Evolutionary conservation across 306 rosid species (phyloP).

Genomic region (Malus asiatica): DNA sequence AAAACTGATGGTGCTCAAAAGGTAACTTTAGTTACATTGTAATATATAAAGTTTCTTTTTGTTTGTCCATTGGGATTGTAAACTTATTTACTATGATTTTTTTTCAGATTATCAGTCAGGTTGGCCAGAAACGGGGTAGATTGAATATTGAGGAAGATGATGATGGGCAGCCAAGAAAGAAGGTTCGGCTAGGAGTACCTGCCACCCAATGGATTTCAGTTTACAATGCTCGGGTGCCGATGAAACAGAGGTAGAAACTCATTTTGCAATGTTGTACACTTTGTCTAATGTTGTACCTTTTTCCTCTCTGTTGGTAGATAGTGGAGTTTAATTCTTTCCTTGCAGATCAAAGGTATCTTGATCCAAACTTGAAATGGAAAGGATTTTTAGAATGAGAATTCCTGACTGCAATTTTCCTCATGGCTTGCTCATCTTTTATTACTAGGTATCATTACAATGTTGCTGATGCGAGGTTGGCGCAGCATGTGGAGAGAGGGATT

Average conservation of each 20-base stretch:
- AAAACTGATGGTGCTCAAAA: slow-evolving; percentile 91
- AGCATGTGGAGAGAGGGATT: slow-evolving; percentile 89
- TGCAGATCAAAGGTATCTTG: not conserved
- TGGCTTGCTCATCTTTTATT: slow-evolving; percentile 12
- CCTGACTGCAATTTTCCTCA: not conserved
- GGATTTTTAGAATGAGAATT: not conserved
- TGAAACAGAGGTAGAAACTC: slow-evolving; percentile 78
- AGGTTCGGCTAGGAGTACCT: slow-evolving; percentile 85
- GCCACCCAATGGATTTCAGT: slow-evolving; percentile 95
- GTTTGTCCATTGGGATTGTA: not conserved
- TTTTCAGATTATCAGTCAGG: slow-evolving; percentile 49
- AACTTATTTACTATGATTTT: not conserved
- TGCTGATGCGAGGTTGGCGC: slow-evolving; percentile 75
- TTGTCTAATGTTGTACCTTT: not conserved
- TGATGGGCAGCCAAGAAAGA: slow-evolving; percentile 84
- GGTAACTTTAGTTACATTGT: slow-evolving; percentile 30
- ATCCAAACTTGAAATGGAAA: not conserved
- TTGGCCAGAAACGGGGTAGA: slow-evolving; percentile 95
- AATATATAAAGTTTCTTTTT: not conserved
- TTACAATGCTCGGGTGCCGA: slow-evolving; percentile 83
- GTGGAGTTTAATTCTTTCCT: not conserved
- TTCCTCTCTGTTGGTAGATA: not conserved
- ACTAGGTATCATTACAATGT: slow-evolving; percentile 83
- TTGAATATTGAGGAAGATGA: slow-evolving; percentile 70
- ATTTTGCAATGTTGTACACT: not conserved